A percentile compares a stretch with the other conserved stretches of the same genome.
These are phyloP conservation scores for Cladorrhinum sp. DNA, from an alignment of 2,329 filamentous ascomycete genomes.

Conservation along the genomic window DNA sequence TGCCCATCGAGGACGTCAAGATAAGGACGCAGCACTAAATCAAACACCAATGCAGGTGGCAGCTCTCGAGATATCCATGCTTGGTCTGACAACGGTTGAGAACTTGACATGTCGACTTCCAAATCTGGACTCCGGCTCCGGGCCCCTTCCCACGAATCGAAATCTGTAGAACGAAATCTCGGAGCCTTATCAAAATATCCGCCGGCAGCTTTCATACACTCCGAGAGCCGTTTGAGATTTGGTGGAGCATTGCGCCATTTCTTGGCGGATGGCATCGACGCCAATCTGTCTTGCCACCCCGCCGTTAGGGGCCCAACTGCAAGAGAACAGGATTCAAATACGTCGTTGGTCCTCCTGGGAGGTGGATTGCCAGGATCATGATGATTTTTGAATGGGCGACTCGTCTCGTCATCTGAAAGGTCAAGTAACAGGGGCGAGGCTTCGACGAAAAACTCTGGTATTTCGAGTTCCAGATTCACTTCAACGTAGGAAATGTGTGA, in stretches of 20 bases:
- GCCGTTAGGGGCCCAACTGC: no score
- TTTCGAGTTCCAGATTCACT: no score
- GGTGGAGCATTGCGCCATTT: conserved; percentile 8
- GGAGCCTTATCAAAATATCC: not conserved
- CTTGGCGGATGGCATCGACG: conserved; percentile 9
- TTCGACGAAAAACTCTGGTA: no score
- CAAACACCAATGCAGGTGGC: not conserved
- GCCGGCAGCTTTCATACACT: not conserved
- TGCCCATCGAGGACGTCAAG: not conserved
- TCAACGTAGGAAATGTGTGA: no score
- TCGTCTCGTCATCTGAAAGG: no score
- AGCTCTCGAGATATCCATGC: no score
- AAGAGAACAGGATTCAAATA: not conserved
- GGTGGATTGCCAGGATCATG: no score
- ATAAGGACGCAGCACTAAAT: not conserved
- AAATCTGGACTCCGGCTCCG: not conserved
- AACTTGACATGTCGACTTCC: not conserved
- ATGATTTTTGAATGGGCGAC: no score
- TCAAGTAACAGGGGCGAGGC: no score
- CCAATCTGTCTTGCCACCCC: not conserved
- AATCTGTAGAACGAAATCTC: not conserved
- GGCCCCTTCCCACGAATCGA: not conserved
- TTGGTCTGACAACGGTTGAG: no score
- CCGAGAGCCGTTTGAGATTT: conserved; percentile 3
- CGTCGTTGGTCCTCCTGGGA: no score